Evolutionary conservation across 345 rosid species (phyloP).

Genomic region (Corchorus capsularis): DNA sequence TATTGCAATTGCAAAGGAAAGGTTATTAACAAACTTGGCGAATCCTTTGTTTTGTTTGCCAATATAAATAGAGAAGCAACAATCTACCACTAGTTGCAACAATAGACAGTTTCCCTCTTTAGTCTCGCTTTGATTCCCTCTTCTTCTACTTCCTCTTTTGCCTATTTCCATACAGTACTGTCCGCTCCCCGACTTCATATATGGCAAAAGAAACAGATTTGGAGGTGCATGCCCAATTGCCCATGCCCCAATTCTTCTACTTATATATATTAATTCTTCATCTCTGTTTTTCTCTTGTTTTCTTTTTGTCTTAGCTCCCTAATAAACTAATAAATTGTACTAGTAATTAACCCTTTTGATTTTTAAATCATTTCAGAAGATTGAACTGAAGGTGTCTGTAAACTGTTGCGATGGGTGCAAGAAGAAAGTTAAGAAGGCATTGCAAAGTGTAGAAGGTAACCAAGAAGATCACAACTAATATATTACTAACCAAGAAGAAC

Average conservation of each 20-base stretch:
- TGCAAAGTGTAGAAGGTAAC: conserved; percentile 54
- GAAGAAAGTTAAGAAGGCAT: conserved; percentile 56
- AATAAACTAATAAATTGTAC: no score
- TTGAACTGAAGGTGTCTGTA: conserved; percentile 54
- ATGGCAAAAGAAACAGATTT: conserved; percentile 53
- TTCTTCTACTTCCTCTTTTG: neutral
- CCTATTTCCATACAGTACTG: no score
- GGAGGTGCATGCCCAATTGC: conserved; percentile 35
- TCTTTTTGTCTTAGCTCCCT: neutral
- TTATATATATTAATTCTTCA: neutral
- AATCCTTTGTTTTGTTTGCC: conserved; percentile 3
- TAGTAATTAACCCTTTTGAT: neutral
- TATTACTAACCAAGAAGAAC: no score
- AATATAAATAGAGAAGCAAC: conserved; percentile 40
- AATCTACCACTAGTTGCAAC: conserved; percentile 15
- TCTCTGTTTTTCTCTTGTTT: neutral
- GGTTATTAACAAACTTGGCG: conserved; percentile 33
- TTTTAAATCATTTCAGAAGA: conserved; percentile 40
- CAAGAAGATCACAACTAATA: neutral
- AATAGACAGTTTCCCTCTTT: neutral
- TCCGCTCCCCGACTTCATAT: no score
- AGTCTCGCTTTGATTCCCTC: neutral
- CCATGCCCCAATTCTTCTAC: neutral
- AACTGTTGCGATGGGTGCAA: conserved; percentile 74
- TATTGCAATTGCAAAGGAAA: conserved; percentile 28